Evolutionary conservation across 2,329 filamentous ascomycete species (phyloP).

Genomic region (Monilinia fructigena): DNA sequence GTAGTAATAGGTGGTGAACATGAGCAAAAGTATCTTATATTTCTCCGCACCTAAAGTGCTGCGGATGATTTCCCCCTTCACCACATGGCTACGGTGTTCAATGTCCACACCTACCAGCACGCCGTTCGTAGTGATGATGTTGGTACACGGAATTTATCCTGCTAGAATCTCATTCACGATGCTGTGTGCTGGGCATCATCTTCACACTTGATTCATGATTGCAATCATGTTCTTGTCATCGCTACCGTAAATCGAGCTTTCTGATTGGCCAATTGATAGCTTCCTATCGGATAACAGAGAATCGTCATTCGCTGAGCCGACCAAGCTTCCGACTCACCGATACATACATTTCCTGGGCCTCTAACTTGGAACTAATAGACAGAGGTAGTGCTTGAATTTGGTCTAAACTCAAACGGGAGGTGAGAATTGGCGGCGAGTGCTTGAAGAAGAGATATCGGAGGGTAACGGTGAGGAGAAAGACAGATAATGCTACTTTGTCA

Average conservation of each 20-base stretch:
- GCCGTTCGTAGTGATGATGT: neutral
- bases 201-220: constrained; percentile 1
- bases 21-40: neutral
- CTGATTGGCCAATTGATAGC: constrained; percentile 21
- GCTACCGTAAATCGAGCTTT: neutral
- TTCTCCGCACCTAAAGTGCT: neutral
- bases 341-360: constrained; percentile 8
- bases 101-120: neutral
- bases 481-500: neutral
- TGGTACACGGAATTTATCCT: neutral
- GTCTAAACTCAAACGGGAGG: constrained; percentile 4
- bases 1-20: neutral
- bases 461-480: neutral
- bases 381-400: neutral
- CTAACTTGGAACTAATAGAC: too few relatives aligned
- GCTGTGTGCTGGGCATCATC: neutral
- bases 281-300: constrained; percentile 16
- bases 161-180: too few relatives aligned
- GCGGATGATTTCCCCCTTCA: neutral
- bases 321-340: constrained; percentile 18
- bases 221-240: neutral
- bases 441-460: neutral
- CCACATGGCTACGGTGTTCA: neutral
- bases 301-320: constrained; percentile 20
- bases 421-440: neutral